These are phyloP conservation scores for Aspergillus neoniger DNA, from an alignment of 2,329 filamentous ascomycete species.

Conservation along the genomic window DNA sequence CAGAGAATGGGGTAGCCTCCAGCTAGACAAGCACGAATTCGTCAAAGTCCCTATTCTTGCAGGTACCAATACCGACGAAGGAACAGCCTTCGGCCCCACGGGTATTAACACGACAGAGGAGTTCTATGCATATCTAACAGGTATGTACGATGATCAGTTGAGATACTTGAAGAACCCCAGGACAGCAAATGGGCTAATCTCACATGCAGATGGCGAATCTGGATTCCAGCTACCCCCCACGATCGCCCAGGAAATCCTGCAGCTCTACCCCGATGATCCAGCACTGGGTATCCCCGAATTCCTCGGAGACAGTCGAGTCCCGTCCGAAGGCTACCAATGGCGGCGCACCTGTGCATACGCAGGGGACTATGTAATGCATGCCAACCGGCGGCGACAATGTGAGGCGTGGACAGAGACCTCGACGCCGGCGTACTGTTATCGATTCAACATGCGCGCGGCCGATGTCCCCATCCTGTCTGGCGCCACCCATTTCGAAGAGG, in stretches of 20 bases:
- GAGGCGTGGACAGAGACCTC: constrained; percentile 53
- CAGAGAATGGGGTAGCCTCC: constrained; percentile 53
- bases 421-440: constrained; percentile 61
- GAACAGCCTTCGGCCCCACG: constrained; percentile 55
- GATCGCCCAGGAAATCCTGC: constrained; percentile 46
- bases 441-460: constrained; percentile 58
- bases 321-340: constrained; percentile 50
- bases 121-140: constrained; percentile 48
- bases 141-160: constrained; percentile 12
- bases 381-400: constrained; percentile 55
- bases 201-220: constrained; percentile 24
- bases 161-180: neutral
- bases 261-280: constrained; percentile 57
- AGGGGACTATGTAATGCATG: constrained; percentile 60
- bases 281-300: constrained; percentile 52
- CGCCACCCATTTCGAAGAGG: constrained; percentile 59
- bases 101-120: constrained; percentile 59
- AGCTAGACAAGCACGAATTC: constrained; percentile 60
- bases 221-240: constrained; percentile 26
- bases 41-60: constrained; percentile 65
- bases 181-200: constrained; percentile 12
- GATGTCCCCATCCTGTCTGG: constrained; percentile 48
- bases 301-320: constrained; percentile 36
- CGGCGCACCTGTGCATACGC: constrained; percentile 57
- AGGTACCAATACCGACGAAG: constrained; percentile 68